Percentiles rank a stretch among this genome's conserved stretches.
These are phyloP conservation scores for Russula earlei DNA, from an alignment of 768 basidiomycete species.

Conservation along the genomic window DNA sequence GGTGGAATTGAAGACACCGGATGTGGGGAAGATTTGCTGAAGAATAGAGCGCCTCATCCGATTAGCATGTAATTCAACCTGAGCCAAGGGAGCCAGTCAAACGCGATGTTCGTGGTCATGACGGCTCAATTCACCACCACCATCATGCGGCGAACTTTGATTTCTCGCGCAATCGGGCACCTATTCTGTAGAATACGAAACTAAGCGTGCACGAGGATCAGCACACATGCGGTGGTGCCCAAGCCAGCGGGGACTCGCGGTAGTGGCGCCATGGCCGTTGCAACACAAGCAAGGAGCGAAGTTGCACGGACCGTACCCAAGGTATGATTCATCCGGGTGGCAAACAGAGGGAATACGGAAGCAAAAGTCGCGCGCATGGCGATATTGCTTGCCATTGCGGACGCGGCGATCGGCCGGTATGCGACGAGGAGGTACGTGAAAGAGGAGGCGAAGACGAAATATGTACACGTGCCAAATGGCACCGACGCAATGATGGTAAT, in stretches of 20 bases:
- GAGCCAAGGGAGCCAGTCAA: too few species aligned
- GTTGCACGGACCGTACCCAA: constrained; percentile 31
- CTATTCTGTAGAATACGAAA: constrained; percentile 1
- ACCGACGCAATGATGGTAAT: constrained; percentile 37
- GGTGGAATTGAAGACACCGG: too few species aligned
- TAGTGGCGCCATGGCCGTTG: constrained; percentile 32
- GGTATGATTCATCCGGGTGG: constrained; percentile 29
- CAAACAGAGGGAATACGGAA: constrained; percentile 32
- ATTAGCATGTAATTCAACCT: too few species aligned
- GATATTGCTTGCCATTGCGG: constrained; percentile 59
- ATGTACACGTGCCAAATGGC: constrained; percentile 40
- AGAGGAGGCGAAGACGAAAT: constrained; percentile 57
- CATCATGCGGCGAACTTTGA: constrained; percentile 2
- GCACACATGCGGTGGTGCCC: background rate
- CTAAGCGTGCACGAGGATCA: background rate
- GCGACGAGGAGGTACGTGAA: constrained; percentile 50
- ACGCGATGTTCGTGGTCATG: background rate
- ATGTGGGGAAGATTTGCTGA: too few species aligned
- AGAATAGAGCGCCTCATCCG: too few species aligned
- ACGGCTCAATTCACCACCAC: background rate
- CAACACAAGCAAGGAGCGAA: constrained; percentile 32
- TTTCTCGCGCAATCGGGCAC: background rate
- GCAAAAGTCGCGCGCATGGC: constrained; percentile 33
- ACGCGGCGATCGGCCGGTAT: constrained; percentile 45
- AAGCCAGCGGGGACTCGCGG: constrained; percentile 34